Evolutionary conservation across 345 rosid genomes (phyloP), one percentile per base, ranked within the genome.

Genomic region (Gossypium raimondii): DNA sequence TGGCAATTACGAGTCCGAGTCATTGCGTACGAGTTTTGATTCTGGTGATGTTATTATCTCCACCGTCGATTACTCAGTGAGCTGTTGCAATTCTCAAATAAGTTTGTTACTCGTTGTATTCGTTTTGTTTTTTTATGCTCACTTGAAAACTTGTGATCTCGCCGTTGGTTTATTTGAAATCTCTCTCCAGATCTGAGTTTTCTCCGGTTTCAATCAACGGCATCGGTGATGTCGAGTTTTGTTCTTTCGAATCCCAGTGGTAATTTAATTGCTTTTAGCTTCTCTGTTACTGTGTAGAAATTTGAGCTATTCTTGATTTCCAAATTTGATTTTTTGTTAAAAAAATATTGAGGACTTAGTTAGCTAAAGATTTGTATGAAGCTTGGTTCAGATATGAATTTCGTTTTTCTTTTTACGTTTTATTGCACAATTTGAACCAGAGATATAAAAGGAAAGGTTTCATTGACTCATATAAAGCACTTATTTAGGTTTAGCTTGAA

Each of bases 151-250:
- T 29, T 22, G 82, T 61, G 85, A 81, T 86, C 83, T 80, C 78
- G 82, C 70, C 58, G 86, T 84, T 73, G 85, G 74, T 82, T 77
- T 70, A 22, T 60, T 68, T 56, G 38, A 76, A 75, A 34, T 34
- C 41, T 80, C 78, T 80, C 79, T 62, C 77, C 73, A 86, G 92
- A 89, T 89, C 94, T 86, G 84, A 74, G 45, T 77, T 75, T 76
- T 77, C 53, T 38, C 9, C 53, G 50, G 4, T 76, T 47, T 43
- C 60, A 27, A 69, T 57, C 79, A 51, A 72, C 81, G 84, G 86
- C 87, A 81, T 82, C 82, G 82, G 88, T 69, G 90, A 85, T 90
- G 94, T 84, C 90, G 90, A 85, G 61, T 86, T 79, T 75, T 47
- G 76, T 82, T 72, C 51, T 63, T 75, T 80, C 76, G 12, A 66